phyloP scores from a whole-genome alignment of 2,329 filamentous ascomycete genomes.

The Pseudogymnoascus destructans region DNA sequence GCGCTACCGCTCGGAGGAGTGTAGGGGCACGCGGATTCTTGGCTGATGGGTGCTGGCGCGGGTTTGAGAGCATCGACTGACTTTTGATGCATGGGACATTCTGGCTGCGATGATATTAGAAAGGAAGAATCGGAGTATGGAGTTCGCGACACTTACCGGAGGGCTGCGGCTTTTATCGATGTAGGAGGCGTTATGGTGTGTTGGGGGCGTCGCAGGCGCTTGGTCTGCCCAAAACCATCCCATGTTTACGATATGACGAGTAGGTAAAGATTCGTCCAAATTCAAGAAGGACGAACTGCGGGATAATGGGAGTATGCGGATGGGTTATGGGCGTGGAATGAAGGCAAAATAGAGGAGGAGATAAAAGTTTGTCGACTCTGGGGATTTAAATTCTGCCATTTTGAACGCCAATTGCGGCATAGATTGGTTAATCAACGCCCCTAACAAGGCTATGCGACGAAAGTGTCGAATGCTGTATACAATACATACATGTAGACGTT shows the following conservation, averaged over 20 bases:
- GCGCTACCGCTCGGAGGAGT: slow-evolving; percentile 20
- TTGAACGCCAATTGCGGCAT: slow-evolving; percentile 14
- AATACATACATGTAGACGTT: not conserved
- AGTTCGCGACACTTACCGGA: slow-evolving; percentile 10
- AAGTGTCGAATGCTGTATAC: slow-evolving; percentile 12
- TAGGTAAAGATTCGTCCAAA: not conserved
- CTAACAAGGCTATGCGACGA: slow-evolving; percentile 19
- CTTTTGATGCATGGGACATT: slow-evolving; percentile 56
- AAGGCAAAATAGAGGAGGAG: not conserved
- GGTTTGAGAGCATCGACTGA: slow-evolving; percentile 22
- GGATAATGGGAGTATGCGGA: not conserved
- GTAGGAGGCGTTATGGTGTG: slow-evolving; percentile 20
- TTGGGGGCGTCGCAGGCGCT: slow-evolving; percentile 24
- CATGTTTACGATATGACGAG: slow-evolving; percentile 29
- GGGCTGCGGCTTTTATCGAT: not conserved
- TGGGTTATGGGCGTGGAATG: not conserved
- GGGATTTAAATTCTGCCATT: slow-evolving; percentile 2
- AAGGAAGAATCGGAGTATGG: not conserved
- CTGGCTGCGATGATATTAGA: slow-evolving; percentile 34
- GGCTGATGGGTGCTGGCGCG: slow-evolving; percentile 23
- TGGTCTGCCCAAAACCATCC: slow-evolving; percentile 52
- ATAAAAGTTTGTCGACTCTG: slow-evolving; percentile 10
- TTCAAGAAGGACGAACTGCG: not conserved
- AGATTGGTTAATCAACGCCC: slow-evolving; percentile 10
- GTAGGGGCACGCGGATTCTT: slow-evolving; percentile 24